phyloP scores from a whole-genome alignment of 2,329 filamentous ascomycete genomes.

The Balansia obtecta region DNA sequence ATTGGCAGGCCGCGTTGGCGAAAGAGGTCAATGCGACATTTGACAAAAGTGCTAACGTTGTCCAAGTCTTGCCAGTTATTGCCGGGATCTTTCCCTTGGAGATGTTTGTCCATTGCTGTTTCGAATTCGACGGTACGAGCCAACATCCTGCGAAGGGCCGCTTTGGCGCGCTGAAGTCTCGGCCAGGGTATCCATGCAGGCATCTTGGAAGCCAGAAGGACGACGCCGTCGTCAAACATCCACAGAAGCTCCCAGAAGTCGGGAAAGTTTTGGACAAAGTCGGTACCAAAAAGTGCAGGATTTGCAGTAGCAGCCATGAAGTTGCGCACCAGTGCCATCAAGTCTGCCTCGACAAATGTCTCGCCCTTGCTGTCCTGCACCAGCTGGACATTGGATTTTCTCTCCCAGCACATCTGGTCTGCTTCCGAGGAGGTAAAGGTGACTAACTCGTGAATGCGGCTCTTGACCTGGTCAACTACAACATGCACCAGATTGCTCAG shows the following conservation, averaged over 20 bases:
- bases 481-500: conserved; percentile 12
- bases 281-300: conserved; percentile 24
- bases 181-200: conserved; percentile 22
- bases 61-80: conserved; percentile 24
- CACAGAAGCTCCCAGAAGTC: conserved; percentile 26
- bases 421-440: conserved; percentile 25
- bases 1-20: conserved; percentile 17
- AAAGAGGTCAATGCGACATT: conserved; percentile 17
- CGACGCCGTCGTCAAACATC: conserved; percentile 23
- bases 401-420: conserved; percentile 28
- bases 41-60: conserved; percentile 22
- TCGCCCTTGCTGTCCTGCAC: conserved; percentile 16
- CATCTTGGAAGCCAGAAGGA: conserved; percentile 17
- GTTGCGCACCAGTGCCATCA: conserved; percentile 21
- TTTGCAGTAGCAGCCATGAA: conserved; percentile 24
- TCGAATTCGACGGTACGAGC: conserved; percentile 21
- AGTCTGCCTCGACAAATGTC: conserved; percentile 20
- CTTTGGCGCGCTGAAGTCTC: conserved; percentile 18
- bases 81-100: conserved; percentile 19
- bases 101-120: conserved; percentile 21
- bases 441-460: conserved; percentile 21
- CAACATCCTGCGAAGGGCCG: conserved; percentile 17
- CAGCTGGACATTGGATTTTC: conserved; percentile 18
- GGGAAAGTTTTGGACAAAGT: conserved; percentile 28
- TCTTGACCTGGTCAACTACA: conserved; percentile 14